A percentile compares a stretch with the other conserved stretches of the same genome.
Conservation (phyloP, 768 basidiomycete genomes). For the Trichaptum fuscoviolaceum region DNA sequence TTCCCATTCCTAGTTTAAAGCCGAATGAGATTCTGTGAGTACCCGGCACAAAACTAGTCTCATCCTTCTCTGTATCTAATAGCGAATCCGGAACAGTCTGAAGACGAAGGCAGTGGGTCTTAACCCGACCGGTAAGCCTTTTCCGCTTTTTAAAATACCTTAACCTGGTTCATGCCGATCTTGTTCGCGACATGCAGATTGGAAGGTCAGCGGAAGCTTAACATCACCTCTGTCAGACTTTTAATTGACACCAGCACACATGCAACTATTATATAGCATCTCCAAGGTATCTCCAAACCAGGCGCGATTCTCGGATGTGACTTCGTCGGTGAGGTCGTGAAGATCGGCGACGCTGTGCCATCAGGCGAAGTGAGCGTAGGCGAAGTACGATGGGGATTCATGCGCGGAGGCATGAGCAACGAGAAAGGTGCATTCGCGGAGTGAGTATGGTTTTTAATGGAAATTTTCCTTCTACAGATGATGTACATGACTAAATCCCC, state of each 20-base stretch:
- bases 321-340: conserved; percentile 7
- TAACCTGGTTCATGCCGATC: too few relatives aligned
- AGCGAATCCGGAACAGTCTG: neutral
- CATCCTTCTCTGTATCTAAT: neutral
- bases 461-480: neutral
- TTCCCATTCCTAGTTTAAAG: neutral
- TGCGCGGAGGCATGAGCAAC: neutral
- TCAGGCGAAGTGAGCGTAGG: conserved; percentile 5
- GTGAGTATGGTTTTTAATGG: neutral
- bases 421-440: conserved; percentile 9
- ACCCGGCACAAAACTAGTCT: too few relatives aligned
- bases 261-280: neutral
- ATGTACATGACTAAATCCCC: neutral
- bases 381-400: conserved; percentile 7
- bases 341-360: conserved; percentile 7
- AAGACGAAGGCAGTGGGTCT: neutral
- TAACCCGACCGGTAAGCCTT: neutral
- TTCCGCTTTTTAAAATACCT: too few relatives aligned
- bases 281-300: neutral
- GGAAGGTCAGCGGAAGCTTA: conserved; percentile 2
- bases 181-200: neutral
- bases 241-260: too few relatives aligned
- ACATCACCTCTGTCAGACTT: neutral
- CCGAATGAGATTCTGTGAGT: conserved; percentile 9
- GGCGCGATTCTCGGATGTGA: conserved; percentile 7